Evolutionary conservation across 345 rosid species (phyloP), one percentile per base, ranked within the genome.

Genomic region (Alliaria petiolata): DNA sequence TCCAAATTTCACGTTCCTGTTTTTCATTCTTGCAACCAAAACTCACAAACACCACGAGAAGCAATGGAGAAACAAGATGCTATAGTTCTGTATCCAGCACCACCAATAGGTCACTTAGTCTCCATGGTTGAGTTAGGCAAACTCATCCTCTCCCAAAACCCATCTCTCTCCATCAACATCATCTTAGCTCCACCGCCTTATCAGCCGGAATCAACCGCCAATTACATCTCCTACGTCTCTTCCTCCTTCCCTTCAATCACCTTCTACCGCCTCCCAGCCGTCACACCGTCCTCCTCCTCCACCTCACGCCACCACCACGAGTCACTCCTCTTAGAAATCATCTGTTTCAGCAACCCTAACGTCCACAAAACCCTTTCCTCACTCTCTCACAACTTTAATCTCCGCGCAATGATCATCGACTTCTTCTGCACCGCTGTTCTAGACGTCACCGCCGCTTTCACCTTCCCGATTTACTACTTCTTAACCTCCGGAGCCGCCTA

Each of bases 71-170:
- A 67, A 33, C 65, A 62, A 36, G 76, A 80, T 5, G 79, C 85
- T 1, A 43, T 89, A 28, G 85, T 87, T 51, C 61, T 89, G 8
- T 85, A 84, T 61, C 92, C 95, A n/a, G 34, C 85, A 1, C 88
- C 95, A 30, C 80, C 81, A 17, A 84, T 85, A 30, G 88, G 95
- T 43, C 97, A 86, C 83, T 70, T 90, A 43, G 73, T 82, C 8
- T 82, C 95, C 46, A 84, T 84, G 91, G 84, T 90, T 45, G 93
- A 90, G 79, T 79, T 86, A 0, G 89, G 82, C 39, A 86, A 86
- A 47, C 70, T 83, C 54, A 46, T 90, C 7, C 75, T 84, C 67
- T 31, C 77, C 66, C 78, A 45, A 40, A 44, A 58, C 35, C 82
- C 89, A 17, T 83, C 95, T 7, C 80, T 86, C 67, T 74, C 76